A percentile compares a stretch with the other conserved stretches of the same genome.
These are phyloP conservation scores for Ustilago lituana DNA, from an alignment of 1,284 basidiomycete species.

Conservation along the genomic window DNA sequence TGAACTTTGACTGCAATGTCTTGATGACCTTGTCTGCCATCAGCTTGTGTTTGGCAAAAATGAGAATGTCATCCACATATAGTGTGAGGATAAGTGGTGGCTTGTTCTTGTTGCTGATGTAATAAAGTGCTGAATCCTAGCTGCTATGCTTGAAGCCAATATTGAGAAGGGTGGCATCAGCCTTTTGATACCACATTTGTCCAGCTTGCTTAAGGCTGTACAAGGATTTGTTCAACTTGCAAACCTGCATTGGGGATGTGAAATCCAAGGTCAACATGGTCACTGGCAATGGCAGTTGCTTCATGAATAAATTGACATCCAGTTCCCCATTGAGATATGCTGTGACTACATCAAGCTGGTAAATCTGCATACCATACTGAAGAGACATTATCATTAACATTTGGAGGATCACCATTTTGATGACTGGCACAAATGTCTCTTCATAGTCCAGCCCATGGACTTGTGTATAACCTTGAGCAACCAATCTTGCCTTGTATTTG, in stretches of 20 bases:
- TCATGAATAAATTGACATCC: not conserved
- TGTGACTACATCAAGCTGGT: not conserved
- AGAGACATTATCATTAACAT: not conserved
- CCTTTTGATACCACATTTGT: not conserved
- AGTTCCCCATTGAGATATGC: slow-evolving; percentile 1
- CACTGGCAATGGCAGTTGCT: not conserved
- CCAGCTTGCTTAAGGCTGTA: slow-evolving; percentile 4
- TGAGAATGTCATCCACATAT: not conserved
- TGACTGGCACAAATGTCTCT: not conserved
- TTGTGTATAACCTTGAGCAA: slow-evolving; percentile 1
- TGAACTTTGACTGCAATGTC: no score
- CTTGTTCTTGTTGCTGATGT: no score
- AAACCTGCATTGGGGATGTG: no score
- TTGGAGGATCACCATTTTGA: not conserved
- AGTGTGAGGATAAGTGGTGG: not conserved
- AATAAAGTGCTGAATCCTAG: no score
- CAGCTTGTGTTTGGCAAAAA: not conserved
- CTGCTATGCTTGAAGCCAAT: no score
- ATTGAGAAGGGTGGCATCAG: not conserved
- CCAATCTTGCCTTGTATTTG: slow-evolving; percentile 2
- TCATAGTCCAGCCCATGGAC: not conserved
- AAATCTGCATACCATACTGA: not conserved
- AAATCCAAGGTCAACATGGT: not conserved
- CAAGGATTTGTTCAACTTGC: not conserved
- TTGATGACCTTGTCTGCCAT: not conserved